Percentiles rank a stretch among this genome's conserved stretches.
phyloP scores from a whole-genome alignment of 225 moss, liverwort and hornwort species.

The Bryum argenteum region DNA sequence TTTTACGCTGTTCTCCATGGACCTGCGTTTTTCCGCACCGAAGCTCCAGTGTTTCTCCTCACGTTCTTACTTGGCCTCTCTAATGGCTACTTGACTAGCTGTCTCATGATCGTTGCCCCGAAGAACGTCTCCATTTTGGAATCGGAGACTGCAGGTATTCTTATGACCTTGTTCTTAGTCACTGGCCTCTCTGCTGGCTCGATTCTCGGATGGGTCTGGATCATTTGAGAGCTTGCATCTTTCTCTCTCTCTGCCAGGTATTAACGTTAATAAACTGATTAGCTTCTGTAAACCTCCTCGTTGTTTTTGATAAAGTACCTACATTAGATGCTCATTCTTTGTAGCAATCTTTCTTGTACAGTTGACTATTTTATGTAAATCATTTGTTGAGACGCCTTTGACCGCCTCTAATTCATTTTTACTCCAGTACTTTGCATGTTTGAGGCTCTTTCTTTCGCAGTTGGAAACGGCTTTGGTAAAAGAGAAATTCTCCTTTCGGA shows the following conservation, averaged over 20 bases:
- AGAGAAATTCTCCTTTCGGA: too few relatives aligned
- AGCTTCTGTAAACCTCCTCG: slow-evolving; percentile 19
- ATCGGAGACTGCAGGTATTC: slow-evolving; percentile 67
- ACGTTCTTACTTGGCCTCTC: slow-evolving; percentile 71
- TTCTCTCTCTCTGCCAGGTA: slow-evolving; percentile 13
- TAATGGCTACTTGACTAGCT: slow-evolving; percentile 81
- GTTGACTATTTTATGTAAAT: slow-evolving; percentile 28
- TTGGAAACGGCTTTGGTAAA: background rate
- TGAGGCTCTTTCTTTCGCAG: background rate
- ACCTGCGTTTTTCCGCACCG: slow-evolving; percentile 63
- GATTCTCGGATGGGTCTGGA: slow-evolving; percentile 67
- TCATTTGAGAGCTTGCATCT: slow-evolving; percentile 40
- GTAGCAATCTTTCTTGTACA: slow-evolving; percentile 29
- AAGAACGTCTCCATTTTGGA: slow-evolving; percentile 66
- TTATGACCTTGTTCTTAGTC: slow-evolving; percentile 71
- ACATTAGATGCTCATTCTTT: background rate
- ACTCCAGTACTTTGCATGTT: too few relatives aligned
- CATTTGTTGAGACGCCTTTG: slow-evolving; percentile 10
- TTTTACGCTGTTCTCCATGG: slow-evolving; percentile 68
- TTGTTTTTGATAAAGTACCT: background rate
- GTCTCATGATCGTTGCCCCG: slow-evolving; percentile 71
- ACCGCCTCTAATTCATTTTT: slow-evolving; percentile 30
- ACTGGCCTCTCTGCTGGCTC: slow-evolving; percentile 45
- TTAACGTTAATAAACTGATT: slow-evolving; percentile 32
- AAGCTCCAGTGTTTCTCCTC: slow-evolving; percentile 65